Evolutionary conservation across 2,329 filamentous ascomycete species (phyloP).

Genomic region (Aschersonia sp.): DNA sequence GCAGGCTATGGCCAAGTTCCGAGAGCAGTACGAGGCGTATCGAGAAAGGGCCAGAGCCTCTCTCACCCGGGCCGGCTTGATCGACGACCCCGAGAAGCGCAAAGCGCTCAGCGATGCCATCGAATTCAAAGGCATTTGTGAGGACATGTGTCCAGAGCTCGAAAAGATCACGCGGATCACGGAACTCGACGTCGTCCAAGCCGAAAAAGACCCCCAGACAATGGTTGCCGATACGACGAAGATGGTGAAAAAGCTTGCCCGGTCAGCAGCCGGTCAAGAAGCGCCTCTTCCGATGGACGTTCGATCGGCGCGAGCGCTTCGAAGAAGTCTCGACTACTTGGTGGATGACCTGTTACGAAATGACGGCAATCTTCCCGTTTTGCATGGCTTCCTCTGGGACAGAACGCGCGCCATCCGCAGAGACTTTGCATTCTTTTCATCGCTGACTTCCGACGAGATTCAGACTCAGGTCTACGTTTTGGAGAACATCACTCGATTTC

Average conservation of each 20-base stretch:
- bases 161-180: conserved; percentile 49
- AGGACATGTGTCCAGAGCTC: conserved; percentile 56
- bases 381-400: conserved; percentile 56
- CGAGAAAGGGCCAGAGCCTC: conserved; percentile 40
- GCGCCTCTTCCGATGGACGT: conserved; percentile 55
- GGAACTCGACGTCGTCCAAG: conserved; percentile 40
- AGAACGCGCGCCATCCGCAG: conserved; percentile 52
- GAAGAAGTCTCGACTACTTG: conserved; percentile 47
- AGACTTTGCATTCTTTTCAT: conserved; percentile 54
- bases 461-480: conserved; percentile 46
- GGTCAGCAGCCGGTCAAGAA: conserved; percentile 55
- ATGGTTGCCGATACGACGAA: conserved; percentile 31
- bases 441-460: conserved; percentile 41
- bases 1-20: conserved; percentile 36
- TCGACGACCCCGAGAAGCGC: conserved; percentile 51
- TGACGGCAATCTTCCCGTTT: conserved; percentile 36
- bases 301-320: conserved; percentile 42
- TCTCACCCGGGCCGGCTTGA: conserved; percentile 42
- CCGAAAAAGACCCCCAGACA: conserved; percentile 35
- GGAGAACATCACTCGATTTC: conserved; percentile 53
- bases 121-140: conserved; percentile 52
- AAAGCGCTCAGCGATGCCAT: conserved; percentile 49
- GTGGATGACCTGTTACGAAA: conserved; percentile 42
- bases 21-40: conserved; percentile 41
- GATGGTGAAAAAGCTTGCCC: conserved; percentile 55